Evolutionary conservation across 169 alveolate genomes (phyloP), one percentile per base, ranked within the genome.

Genomic region (Plasmodium billcollinsi): DNA sequence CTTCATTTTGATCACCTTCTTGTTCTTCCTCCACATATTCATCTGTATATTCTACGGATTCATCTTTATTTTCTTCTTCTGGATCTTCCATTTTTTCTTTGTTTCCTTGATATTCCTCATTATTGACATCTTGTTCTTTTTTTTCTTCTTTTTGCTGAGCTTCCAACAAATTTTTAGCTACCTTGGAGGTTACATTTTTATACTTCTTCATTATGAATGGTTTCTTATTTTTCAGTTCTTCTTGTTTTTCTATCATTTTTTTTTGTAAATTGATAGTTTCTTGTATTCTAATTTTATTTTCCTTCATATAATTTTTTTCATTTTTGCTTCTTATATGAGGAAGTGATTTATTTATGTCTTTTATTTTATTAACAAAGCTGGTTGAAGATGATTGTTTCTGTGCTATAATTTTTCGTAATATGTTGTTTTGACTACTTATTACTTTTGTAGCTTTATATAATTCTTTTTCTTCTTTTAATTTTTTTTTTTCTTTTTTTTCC

Each of bases 241-340:
- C 89, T 69, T 76, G 39, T 39, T 63, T 26, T 43, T 76, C 76
- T 56, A 49, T n/a, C 21, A 76, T 14, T 20, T 76, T 62, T 69
- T 76, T 76, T 24, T 76, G 89, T 20, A 62, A 56, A 63, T 15
- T n/a, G 29, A 50, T 56, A 52, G 63, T 76, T 56, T 76, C 89
- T 14, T 62, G 89, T 4, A 76, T 49, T 15, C 66, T 76, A 20
- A 33, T 21, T 5, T 62, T 39, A 63, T 76, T 76, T 67, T 76
- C 89, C 33, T 76, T 76, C 89, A 76, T 76, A 54, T 76, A 76
- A 76, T 76, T 76, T 76, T 76, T 76, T 29, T 76, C 89, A 26
- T 76, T 21, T 39, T 76, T 76, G 21, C 18, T 47, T 63, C 75
- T 52, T 0, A 63, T 49, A 14, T 76, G 89, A 21, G 89, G 89